These are phyloP conservation scores for Sarcomyxa edulis DNA, from an alignment of 768 basidiomycete species.

Conservation along the genomic window DNA sequence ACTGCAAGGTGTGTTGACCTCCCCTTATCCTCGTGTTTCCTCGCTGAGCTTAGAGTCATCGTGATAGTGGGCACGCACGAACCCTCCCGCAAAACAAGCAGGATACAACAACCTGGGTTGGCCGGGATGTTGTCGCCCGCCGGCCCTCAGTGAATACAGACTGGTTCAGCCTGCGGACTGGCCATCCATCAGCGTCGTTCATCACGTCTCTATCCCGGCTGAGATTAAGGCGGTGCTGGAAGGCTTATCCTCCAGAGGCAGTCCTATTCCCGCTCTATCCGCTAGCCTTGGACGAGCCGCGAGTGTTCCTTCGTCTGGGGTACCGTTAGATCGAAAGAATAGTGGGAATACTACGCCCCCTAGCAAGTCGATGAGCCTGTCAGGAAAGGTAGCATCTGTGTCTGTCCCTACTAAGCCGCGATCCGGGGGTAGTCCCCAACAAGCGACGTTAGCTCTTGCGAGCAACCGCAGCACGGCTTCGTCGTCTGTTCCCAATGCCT, in stretches of 20 bases:
- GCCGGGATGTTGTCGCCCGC: constrained; percentile 88
- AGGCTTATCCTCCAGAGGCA: constrained; percentile 36
- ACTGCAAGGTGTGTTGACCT: constrained; percentile 66
- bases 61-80: constrained; percentile 65
- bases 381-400: constrained; percentile 27
- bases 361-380: constrained; percentile 27
- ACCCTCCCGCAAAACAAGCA: constrained; percentile 46
- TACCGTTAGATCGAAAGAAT: constrained; percentile 41
- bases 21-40: constrained; percentile 13
- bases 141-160: constrained; percentile 50
- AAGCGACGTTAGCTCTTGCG: constrained; percentile 30
- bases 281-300: constrained; percentile 21
- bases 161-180: constrained; percentile 72
- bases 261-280: constrained; percentile 21
- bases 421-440: constrained; percentile 49
- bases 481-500: constrained; percentile 38
- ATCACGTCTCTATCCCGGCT: constrained; percentile 66
- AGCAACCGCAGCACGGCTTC: constrained; percentile 34
- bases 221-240: constrained; percentile 70
- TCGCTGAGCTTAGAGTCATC: constrained; percentile 18
- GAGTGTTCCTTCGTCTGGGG: constrained; percentile 18
- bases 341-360: constrained; percentile 36
- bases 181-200: constrained; percentile 72
- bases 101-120: constrained; percentile 72
- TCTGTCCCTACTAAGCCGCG: constrained; percentile 39